Evolutionary conservation across 257 asterid species (phyloP).

Genomic region (Misopates orontium): DNA sequence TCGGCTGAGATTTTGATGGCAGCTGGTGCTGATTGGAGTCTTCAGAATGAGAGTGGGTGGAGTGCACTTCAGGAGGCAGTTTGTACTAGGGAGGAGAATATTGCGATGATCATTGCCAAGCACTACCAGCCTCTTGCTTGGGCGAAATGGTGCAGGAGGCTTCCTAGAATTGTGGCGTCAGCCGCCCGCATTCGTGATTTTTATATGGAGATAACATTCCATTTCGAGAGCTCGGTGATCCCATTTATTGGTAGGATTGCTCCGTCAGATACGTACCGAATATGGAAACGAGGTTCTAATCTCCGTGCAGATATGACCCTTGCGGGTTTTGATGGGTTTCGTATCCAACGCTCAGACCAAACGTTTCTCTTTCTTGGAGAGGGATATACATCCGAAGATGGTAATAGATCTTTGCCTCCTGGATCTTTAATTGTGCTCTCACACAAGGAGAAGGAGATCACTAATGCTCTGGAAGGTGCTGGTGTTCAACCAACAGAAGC

Average conservation of each 20-base stretch:
- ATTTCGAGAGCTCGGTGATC: constrained; percentile 96
- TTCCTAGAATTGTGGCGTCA: constrained; percentile 94
- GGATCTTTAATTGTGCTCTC: constrained; percentile 92
- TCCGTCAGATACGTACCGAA: constrained; percentile 94
- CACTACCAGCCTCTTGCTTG: constrained; percentile 99
- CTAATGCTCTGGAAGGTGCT: constrained; percentile 96
- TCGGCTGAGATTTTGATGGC: constrained; percentile 98
- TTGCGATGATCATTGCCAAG: constrained; percentile 94
- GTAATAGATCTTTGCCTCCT: constrained; percentile 72
- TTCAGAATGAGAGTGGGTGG: constrained; percentile 98
- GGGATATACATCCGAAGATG: constrained; percentile 69
- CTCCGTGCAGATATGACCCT: constrained; percentile 99
- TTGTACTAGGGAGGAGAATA: constrained; percentile 88
- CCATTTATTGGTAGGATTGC: constrained; percentile 98
- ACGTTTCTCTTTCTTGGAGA: constrained; percentile 96
- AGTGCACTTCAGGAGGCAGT: constrained; percentile 99
- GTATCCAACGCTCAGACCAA: constrained; percentile 96
- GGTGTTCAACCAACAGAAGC: constrained; percentile 95
- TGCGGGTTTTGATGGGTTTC: constrained; percentile 97
- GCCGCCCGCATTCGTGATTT: constrained; percentile 86
- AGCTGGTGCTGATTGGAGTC: constrained; percentile 99
- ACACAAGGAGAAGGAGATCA: constrained; percentile 93
- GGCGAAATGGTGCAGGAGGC: constrained; percentile 99
- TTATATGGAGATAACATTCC: constrained; percentile 97
- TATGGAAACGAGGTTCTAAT: constrained; percentile 98